phyloP scores from a whole-genome alignment of 2,329 filamentous ascomycete genomes.

The Diaporthe ilicicola region DNA sequence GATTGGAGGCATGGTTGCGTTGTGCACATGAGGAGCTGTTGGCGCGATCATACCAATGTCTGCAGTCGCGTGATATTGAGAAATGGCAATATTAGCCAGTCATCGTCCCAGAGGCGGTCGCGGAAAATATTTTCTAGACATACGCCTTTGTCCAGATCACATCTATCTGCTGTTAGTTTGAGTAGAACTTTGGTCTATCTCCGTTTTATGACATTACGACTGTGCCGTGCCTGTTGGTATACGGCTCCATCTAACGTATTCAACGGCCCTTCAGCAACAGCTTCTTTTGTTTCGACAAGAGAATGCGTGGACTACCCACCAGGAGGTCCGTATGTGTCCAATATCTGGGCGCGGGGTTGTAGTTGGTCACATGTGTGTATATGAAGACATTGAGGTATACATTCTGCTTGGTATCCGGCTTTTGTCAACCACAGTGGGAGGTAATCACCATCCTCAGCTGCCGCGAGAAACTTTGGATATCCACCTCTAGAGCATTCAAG shows the following conservation, averaged over 20 bases:
- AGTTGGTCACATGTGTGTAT: slow-evolving; percentile 69
- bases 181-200: not conserved
- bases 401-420: slow-evolving; percentile 75
- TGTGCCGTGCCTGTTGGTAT: not conserved
- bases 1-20: slow-evolving; percentile 55
- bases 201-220: not conserved
- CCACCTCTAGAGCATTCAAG: slow-evolving; percentile 50
- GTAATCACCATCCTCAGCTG: slow-evolving; percentile 73
- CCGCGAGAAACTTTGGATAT: slow-evolving; percentile 71
- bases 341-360: slow-evolving; percentile 50
- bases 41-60: slow-evolving; percentile 61
- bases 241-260: not conserved
- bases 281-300: too few species aligned
- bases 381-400: not conserved
- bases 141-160: not conserved
- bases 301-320: slow-evolving; percentile 49
- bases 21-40: slow-evolving; percentile 70
- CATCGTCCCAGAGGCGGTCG: slow-evolving; percentile 66
- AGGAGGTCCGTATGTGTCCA: slow-evolving; percentile 45
- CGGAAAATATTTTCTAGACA: slow-evolving; percentile 54
- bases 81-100: slow-evolving; percentile 36
- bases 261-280: too few species aligned
- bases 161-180: not conserved
- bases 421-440: slow-evolving; percentile 75
- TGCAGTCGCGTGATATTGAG: slow-evolving; percentile 27